Evolutionary conservation across 148 eudicot species (phyloP), one percentile per base, ranked within the genome.

Genomic region (Vaccinium darrowii): DNA sequence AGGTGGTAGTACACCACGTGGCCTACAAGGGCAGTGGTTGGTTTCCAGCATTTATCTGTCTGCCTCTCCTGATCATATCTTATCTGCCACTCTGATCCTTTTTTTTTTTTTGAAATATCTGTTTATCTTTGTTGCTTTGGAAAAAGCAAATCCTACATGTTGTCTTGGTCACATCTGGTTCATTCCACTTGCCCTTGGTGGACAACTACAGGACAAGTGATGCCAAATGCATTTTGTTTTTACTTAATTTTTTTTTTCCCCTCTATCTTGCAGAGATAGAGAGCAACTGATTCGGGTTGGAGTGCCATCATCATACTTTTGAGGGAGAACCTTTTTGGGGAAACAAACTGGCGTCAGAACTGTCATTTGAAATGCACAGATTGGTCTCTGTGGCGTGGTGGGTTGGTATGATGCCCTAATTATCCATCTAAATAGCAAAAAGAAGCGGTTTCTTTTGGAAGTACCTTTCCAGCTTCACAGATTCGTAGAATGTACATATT

Each of bases 191-290:
- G 43, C 77, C 77, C 77, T 73, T 15, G 50, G 39, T 73, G 50
- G 50, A 33, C n/a, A n/a, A n/a, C n/a, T n/a, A n/a, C n/a, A n/a
- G n/a, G n/a, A n/a, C 39, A 39, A 73, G 51, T 18, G n/a, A 33
- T 36, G 23, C n/a, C 39, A 73, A 73, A 72, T 15, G 43, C 18
- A 16, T 36, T 11, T 73, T 73, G 49, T 73, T 7, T 7, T 36
- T 23, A 39, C n/a, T 36, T 30, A 3, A 60, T 13, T 13, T 72
- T 13, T 72, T 49, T 5, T 15, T 8, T 10, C 14, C 79, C 23
- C n/a, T n/a, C 79, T 9, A 5, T 27, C 75, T 69, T 82, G 84
- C 84, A 82, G 84, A 82, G 84, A 82, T 49, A 50, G 19, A 69
- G 27, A 27, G 58, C 18, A 27, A 69, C 76, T 16, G 84, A 51